phyloP scores from a whole-genome alignment of 306 rosid genomes.

The Cucumis cinereus region DNA sequence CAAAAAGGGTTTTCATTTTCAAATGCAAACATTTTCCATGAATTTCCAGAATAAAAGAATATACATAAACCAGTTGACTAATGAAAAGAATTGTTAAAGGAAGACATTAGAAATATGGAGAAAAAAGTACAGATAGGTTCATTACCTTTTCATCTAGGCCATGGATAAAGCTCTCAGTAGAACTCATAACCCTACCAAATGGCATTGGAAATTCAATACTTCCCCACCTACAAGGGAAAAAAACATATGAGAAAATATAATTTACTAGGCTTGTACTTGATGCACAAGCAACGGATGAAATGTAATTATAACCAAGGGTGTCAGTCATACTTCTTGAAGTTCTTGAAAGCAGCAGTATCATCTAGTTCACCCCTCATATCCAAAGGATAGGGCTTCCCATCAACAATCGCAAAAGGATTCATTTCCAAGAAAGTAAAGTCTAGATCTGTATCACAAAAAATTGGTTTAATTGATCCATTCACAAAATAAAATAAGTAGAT shows the following conservation, averaged over 20 bases:
- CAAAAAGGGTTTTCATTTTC: background rate
- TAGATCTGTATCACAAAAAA: conserved; percentile 45
- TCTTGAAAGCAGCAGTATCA: conserved; percentile 97
- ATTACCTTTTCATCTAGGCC: conserved; percentile 91
- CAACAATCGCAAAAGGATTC: conserved; percentile 83
- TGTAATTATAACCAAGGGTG: background rate
- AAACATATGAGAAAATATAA: background rate
- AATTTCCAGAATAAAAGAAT: background rate
- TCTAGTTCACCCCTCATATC: conserved; percentile 99
- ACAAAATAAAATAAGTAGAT: background rate
- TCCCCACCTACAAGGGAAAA: conserved; percentile 70
- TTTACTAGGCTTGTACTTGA: background rate
- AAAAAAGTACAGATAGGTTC: background rate
- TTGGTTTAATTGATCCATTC: background rate
- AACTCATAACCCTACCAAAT: conserved; percentile 91
- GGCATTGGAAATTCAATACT: conserved; percentile 83
- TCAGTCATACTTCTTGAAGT: conserved; percentile 68
- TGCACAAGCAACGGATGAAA: background rate
- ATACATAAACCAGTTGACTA: background rate
- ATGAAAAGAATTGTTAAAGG: background rate
- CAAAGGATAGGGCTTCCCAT: conserved; percentile 97
- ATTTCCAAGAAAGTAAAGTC: conserved; percentile 98
- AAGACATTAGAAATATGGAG: background rate
- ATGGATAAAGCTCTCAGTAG: conserved; percentile 74
- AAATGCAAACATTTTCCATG: background rate